Evolutionary conservation across 1,139 yeast genomes (phyloP).

Genomic region (Debaryomyces sp.): DNA sequence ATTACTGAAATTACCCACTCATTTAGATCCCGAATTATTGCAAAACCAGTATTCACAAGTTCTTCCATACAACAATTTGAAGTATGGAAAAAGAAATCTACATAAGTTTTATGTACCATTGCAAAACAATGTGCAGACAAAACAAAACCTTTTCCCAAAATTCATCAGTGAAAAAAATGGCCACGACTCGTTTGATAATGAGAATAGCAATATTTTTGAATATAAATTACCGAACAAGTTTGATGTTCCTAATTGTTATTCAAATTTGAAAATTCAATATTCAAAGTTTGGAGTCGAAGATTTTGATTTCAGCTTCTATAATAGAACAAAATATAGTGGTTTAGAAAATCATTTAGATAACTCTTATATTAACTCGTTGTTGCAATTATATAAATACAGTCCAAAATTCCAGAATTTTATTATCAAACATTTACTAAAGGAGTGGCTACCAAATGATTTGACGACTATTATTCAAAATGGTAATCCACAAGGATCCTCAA

Average conservation of each 20-base stretch:
- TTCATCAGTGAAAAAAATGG: constrained; percentile 70
- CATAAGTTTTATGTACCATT: constrained; percentile 50
- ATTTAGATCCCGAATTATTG: constrained; percentile 41
- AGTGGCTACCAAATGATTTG: constrained; percentile 53
- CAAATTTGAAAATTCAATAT: constrained; percentile 75
- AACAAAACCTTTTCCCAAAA: constrained; percentile 46
- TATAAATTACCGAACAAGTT: constrained; percentile 20
- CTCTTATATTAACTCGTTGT: constrained; percentile 74
- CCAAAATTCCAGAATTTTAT: constrained; percentile 72
- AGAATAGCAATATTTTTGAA: constrained; percentile 31
- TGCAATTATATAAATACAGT: constrained; percentile 82
- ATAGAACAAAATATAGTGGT: constrained; percentile 77
- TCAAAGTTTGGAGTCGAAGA: constrained; percentile 93
- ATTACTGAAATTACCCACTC: constrained; percentile 53
- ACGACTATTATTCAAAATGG: constrained; percentile 24
- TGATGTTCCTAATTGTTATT: constrained; percentile 69
- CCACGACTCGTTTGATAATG: constrained; percentile 11
- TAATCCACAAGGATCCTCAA: constrained; percentile 51
- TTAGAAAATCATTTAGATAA: constrained; percentile 85
- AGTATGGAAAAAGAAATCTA: constrained; percentile 57
- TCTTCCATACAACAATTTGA: constrained; percentile 55
- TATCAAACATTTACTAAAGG: constrained; percentile 56
- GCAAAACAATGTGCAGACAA: constrained; percentile 26
- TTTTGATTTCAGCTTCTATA: constrained; percentile 87
- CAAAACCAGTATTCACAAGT: constrained; percentile 23